Evolutionary conservation across 106 monocot species (phyloP).

Genomic region (Amphibolis antarctica): DNA sequence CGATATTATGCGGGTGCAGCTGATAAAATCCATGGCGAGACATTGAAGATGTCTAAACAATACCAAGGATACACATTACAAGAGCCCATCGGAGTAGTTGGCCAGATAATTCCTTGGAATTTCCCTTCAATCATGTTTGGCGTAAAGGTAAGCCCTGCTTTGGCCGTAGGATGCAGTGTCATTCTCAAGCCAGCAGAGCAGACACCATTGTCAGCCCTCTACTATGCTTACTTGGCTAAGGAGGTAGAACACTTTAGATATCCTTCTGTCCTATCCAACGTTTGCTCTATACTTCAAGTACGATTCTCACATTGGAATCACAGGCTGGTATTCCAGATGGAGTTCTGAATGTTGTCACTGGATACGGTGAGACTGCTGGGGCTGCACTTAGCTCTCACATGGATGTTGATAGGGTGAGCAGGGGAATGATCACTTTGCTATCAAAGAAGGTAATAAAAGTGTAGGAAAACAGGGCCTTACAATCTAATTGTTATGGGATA

Average conservation of each 20-base stretch:
- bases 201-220: conserved; percentile 24
- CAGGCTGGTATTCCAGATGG: conserved; percentile 91
- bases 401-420: conserved; percentile 66
- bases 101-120: conserved; percentile 30
- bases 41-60: conserved; percentile 4
- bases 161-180: conserved; percentile 19
- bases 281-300: too few relatives aligned
- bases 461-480: too few relatives aligned
- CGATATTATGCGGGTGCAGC: conserved; percentile 23
- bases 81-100: conserved; percentile 29
- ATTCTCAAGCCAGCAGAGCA: conserved; percentile 30
- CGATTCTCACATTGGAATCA: too few relatives aligned
- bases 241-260: too few relatives aligned
- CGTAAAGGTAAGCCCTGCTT: conserved; percentile 21
- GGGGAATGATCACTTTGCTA: too few relatives aligned
- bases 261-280: too few relatives aligned
- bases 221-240: conserved; percentile 19
- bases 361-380: conserved; percentile 64
- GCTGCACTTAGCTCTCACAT: conserved; percentile 73
- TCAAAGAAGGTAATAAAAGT: too few relatives aligned
- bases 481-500: too few relatives aligned
- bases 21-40: conserved; percentile 20
- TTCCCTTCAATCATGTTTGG: conserved; percentile 15
- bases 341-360: conserved; percentile 68
- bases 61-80: conserved; percentile 7